Base-by-base conservation (phyloP, 2,329 filamentous ascomycete species). In the Calonectria hawksworthii region DNA sequence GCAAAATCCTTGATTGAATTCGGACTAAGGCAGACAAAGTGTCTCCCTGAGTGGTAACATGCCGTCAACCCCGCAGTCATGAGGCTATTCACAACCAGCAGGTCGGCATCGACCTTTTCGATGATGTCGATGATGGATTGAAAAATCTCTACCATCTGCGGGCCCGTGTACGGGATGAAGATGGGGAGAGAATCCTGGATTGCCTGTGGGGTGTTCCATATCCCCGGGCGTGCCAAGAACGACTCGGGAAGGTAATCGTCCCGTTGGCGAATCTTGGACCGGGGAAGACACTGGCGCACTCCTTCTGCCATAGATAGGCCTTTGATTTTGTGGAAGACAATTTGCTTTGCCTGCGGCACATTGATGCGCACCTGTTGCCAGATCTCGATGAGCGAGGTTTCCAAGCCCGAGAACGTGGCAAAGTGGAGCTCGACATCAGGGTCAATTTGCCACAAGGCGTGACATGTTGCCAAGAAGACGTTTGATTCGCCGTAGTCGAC, bases 401-500 rank as follows among this genome's bases (percentile, higher is more conserved):
- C 81, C 1, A 89, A 80, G 4, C 81, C 79, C 0, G 78, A 72
- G 73, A 87, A 89, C 0, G 88, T 88, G 4, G 84, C 87, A 32
- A 89, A 82, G 72, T 89, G 87, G 9, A 89, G 79, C 41, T 87
- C 83, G 34, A 86, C 82, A 18, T 85, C 73, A 2, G 83, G 82
- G 8, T 83, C 79, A 5, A 81, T 41, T 21, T 74, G 77, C 1
- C 87, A 75, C 0, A 89, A 80, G 34, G 87, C 87, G 44, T 86
- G 82, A 5, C 82, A 82, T 0, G 86, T 84, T 9, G 88, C 88
- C 9, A 90, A 75, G 44, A 87, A 83, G 30, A 89, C 85, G 76
- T 88, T 89, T 23, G 86, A 85, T 71, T 88, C 86, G 5, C 88
- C 88, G 73, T 85, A 84, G 71, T 89, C 88, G 66, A 83, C 82